These are phyloP conservation scores for Sphaerulina populicola DNA, from an alignment of 2,329 filamentous ascomycete genomes.

Conservation along the genomic window DNA sequence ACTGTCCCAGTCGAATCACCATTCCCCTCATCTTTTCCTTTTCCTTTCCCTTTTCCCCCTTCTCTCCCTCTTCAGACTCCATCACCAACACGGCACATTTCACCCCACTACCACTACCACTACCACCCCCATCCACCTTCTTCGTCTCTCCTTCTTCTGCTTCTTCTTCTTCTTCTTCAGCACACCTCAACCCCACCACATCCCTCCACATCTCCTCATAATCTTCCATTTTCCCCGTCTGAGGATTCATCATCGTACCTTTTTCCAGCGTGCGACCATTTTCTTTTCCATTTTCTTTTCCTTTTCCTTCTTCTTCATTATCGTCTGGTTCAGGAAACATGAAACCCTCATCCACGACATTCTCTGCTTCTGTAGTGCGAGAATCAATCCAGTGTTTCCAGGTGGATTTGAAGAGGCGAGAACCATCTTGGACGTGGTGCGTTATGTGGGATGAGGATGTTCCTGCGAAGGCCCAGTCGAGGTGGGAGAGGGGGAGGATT, in stretches of 20 bases:
- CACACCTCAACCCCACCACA: slow-evolving; percentile 25
- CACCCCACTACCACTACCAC: slow-evolving; percentile 47
- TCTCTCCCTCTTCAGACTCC: slow-evolving; percentile 24
- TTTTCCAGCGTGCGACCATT: slow-evolving; percentile 45
- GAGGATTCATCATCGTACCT: slow-evolving; percentile 53
- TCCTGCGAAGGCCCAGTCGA: slow-evolving; percentile 62
- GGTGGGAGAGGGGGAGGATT: slow-evolving; percentile 28
- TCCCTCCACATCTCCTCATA: slow-evolving; percentile 47
- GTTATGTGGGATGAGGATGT: slow-evolving; percentile 36
- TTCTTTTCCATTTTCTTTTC: slow-evolving; percentile 33
- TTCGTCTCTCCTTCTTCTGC: no score
- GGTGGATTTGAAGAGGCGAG: slow-evolving; percentile 26
- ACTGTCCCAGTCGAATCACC: slow-evolving; percentile 48
- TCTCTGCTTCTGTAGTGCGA: slow-evolving; percentile 35
- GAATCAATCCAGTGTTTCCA: slow-evolving; percentile 58
- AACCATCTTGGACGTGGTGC: neutral
- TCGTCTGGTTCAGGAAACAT: slow-evolving; percentile 43
- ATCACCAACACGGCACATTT: slow-evolving; percentile 37
- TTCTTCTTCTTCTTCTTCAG: neutral
- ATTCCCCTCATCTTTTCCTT: slow-evolving; percentile 39
- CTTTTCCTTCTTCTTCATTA: no score
- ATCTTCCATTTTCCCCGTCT: slow-evolving; percentile 41
- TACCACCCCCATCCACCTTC: slow-evolving; percentile 40
- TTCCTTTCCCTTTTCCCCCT: no score
- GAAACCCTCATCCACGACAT: slow-evolving; percentile 48